Evolutionary conservation across 2,329 filamentous ascomycete genomes (phyloP), one percentile per base, ranked within the genome.

Genomic region (Aureobasidium uvarum): DNA sequence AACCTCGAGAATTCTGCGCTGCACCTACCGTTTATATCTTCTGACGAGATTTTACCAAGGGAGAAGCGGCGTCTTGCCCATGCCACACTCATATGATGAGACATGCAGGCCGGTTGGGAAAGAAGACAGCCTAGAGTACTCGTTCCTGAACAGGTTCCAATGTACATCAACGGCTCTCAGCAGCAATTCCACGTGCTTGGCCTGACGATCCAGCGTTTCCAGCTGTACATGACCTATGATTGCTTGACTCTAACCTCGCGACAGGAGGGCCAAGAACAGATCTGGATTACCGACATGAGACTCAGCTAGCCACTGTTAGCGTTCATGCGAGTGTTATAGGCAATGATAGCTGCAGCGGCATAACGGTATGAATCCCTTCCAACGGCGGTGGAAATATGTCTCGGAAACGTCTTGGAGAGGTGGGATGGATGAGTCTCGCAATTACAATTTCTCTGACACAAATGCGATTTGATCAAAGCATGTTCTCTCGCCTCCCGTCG

Each of bases 301-400:
- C 25, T 45, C 54, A 58, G 54, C 54, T 33, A 58, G 54, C 54
- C 54, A 58, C 54, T 58, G 25, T 43, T 14, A 25, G 39, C 16
- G 25, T 20, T 16, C 3, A 20, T 6, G 23, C 39, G 39, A 45
- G 18, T 58, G 14, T 25, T 58, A 20, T 58, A 33, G 16, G 38
- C 25, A 45, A 14, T 10, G 38, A 45, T 45, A 58, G 38, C 52
- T 41, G 36, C 23, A 56, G 52, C 52, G 36, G 52, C 16, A 45
- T 20, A 56, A 58, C 54, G 54, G 38, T 45, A 33, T 58, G 23
- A 58, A 31, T 33, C 39, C 23, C 25, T 33, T 41, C 28, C 54
- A 58, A 58, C 54, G 54, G 54, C 33, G 38, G 54, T 55, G 39
- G 54, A 43, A 45, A 58, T 58, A 10, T 58, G 54, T 58, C 54